Percentiles rank a stretch among this genome's conserved stretches.
phyloP scores from a whole-genome alignment of 768 basidiomycete species.

The Baorangia bicolor region DNA sequence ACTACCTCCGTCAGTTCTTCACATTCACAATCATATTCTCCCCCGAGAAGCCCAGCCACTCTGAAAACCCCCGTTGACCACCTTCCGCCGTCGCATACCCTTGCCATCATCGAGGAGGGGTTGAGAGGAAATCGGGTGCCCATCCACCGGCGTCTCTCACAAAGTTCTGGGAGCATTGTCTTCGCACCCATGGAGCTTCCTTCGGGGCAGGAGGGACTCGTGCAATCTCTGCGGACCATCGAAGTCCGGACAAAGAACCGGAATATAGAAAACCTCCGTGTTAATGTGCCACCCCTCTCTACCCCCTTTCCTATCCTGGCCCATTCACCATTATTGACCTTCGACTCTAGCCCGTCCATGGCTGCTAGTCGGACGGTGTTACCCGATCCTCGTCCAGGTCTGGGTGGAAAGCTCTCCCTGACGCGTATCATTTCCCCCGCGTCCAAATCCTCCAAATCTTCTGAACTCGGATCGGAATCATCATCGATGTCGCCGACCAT shows the following conservation, averaged over 20 bases:
- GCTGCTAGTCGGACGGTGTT: neutral
- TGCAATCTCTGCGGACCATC: neutral
- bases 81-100: conserved; percentile 20
- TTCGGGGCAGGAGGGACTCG: conserved; percentile 23
- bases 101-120: conserved; percentile 42
- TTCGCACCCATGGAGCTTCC: conserved; percentile 20
- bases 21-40: conserved; percentile 33
- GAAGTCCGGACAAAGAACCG: conserved; percentile 26
- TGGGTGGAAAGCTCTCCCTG: conserved; percentile 21
- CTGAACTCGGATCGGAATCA: conserved; percentile 4
- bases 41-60: conserved; percentile 34
- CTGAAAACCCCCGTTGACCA: conserved; percentile 35
- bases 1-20: conserved; percentile 38
- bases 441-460: conserved; percentile 14
- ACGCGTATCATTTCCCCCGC: conserved; percentile 29
- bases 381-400: conserved; percentile 5
- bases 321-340: conserved; percentile 15
- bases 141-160: conserved; percentile 10
- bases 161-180: conserved; percentile 22
- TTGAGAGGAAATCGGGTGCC: conserved; percentile 20
- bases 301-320: conserved; percentile 17
- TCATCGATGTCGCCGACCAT: conserved; percentile 19
- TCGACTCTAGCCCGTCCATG: conserved; percentile 4
- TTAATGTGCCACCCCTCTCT: conserved; percentile 26
- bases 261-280: conserved; percentile 30